Evolutionary conservation across 78 protist genomes (phyloP), one percentile per base, ranked within the genome.

Genomic region (Guillardia theta): DNA sequence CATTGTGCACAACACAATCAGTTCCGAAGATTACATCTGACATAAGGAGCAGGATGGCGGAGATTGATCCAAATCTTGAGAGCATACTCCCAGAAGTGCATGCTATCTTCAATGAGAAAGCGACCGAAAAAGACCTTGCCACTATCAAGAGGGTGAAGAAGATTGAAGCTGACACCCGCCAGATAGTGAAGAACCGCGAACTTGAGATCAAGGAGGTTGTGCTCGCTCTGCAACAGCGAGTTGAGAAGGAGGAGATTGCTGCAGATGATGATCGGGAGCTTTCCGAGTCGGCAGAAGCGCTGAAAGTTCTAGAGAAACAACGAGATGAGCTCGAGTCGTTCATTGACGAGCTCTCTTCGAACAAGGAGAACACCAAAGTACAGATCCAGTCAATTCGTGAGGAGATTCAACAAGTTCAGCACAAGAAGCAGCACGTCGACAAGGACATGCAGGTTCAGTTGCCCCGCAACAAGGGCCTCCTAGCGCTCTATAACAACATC

Each of bases 121-220:
- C 45, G 48, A 30, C 48, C 33, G 90, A 78, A 30, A 37, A 43
- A 36, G 90, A 78, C 9, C 90, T 78, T 18, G 5, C 48, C 50
- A 30, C 48, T 10, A 78, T 78, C 21, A 78, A 78, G 90, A 18
- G 33, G 1, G 90, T 78, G 37, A 78, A 78, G 24, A 78, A 78
- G 48, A 43, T 43, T 1, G 18, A 10, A 10, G 90, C 90, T 44
- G 90, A 78, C 90, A 43, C 90, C 6, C 18, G 24, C 44, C 90
- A 78, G 48, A 78, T 78, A 12, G 90, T 78, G 1, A 30, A 37
- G 90, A 43, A 37, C 45, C 45, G 90, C 4, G 90, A 78, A 8
- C 43, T 18, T 9, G 90, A 78, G 48, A 78, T 78, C 9, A 78
- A 78, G 90, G 90, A 78, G 48, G 90, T 78, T 43, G 90, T 78